Evolutionary conservation across 352 stramenopile genomes (phyloP).

Genomic region (Phytophthora litchii): DNA sequence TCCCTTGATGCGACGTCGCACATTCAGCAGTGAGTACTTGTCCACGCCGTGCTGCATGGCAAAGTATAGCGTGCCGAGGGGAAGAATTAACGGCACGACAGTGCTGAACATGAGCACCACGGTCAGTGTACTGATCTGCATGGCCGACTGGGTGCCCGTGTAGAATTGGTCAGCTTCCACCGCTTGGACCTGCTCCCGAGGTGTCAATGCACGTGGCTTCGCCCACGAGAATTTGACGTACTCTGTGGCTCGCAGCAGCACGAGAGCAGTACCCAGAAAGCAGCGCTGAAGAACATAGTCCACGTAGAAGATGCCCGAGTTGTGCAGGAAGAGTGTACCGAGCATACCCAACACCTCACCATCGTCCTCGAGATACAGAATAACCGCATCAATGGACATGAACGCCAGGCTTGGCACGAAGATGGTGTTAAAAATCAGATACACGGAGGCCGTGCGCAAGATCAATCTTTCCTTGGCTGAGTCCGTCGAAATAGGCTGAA

Average conservation of each 20-base stretch:
- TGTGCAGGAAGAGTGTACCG: slow-evolving; percentile 85
- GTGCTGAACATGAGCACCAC: slow-evolving; percentile 88
- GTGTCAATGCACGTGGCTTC: slow-evolving; percentile 78
- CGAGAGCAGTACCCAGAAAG: slow-evolving; percentile 81
- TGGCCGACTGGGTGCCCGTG: slow-evolving; percentile 80
- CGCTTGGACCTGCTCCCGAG: slow-evolving; percentile 66
- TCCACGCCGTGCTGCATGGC: slow-evolving; percentile 84
- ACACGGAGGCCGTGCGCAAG: slow-evolving; percentile 75
- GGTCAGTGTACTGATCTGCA: slow-evolving; percentile 86
- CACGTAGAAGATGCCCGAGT: slow-evolving; percentile 90
- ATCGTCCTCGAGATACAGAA: slow-evolving; percentile 78
- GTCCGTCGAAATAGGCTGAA: slow-evolving; percentile 85
- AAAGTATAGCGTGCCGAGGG: slow-evolving; percentile 84
- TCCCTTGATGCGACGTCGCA: slow-evolving; percentile 85
- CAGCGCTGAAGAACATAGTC: slow-evolving; percentile 87
- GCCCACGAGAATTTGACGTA: slow-evolving; percentile 83
- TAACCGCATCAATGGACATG: slow-evolving; percentile 84
- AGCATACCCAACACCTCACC: slow-evolving; percentile 83
- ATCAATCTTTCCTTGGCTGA: slow-evolving; percentile 87
- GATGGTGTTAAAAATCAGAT: slow-evolving; percentile 90
- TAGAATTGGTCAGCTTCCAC: slow-evolving; percentile 85
- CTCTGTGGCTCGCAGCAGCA: slow-evolving; percentile 77
- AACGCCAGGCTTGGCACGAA: slow-evolving; percentile 87
- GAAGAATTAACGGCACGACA: slow-evolving; percentile 84
- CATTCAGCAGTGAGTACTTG: slow-evolving; percentile 84